Conservation (phyloP, 176 grass and related monocot genomes). For the Pharus latifolius region DNA sequence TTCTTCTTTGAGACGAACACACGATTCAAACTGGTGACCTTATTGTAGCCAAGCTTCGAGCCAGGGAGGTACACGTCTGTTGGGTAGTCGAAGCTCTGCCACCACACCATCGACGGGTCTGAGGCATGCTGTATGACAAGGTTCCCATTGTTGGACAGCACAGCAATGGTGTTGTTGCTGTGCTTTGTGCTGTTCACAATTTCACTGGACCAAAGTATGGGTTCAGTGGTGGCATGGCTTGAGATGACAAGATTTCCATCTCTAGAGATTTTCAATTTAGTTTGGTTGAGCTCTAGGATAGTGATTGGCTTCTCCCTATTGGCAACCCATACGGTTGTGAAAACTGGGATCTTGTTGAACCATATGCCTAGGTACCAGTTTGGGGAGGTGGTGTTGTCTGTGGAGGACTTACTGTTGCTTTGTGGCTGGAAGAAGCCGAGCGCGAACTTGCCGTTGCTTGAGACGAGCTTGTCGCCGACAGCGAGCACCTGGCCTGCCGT, state of each 20-base stretch:
- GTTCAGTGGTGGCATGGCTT: background rate
- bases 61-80: constrained; percentile 9
- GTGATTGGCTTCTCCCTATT: too few species aligned
- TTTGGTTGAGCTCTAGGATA: background rate
- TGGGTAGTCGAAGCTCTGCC: too few species aligned
- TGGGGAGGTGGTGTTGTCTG: too few species aligned
- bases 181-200: background rate
- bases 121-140: constrained; percentile 18
- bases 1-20: constrained; percentile 11
- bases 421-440: constrained; percentile 48
- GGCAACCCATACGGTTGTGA: too few species aligned
- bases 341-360: too few species aligned
- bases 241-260: constrained; percentile 18
- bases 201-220: constrained; percentile 7
- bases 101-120: background rate
- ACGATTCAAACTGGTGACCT: constrained; percentile 1
- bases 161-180: background rate
- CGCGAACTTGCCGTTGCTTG: constrained; percentile 21
- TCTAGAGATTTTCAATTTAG: background rate
- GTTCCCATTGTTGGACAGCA: constrained; percentile 15
- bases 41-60: constrained; percentile 19
- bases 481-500: background rate
- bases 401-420: background rate
- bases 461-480: constrained; percentile 28
- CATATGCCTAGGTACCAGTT: too few species aligned